phyloP scores from a whole-genome alignment of 2,329 filamentous ascomycete species.

The Leptographium flavum region DNA sequence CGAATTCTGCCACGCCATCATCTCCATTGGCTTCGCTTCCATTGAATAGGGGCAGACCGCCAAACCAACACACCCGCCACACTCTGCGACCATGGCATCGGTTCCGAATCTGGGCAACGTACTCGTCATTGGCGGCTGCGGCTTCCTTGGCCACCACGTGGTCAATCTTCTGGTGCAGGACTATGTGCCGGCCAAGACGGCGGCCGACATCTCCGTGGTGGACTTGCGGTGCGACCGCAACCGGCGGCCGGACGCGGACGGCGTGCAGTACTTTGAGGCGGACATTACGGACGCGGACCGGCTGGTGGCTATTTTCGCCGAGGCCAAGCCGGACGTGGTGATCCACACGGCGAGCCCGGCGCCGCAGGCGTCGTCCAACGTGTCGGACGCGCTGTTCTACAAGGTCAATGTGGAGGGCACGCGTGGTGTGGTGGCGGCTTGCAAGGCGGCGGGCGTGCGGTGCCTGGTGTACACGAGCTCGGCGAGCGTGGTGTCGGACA shows the following conservation, averaged over 20 bases:
- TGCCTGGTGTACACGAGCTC: conserved; percentile 85
- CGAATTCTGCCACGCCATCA: background rate
- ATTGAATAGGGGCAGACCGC: background rate
- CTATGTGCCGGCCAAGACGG: conserved; percentile 24
- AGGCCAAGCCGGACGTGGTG: conserved; percentile 63
- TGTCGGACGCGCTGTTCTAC: conserved; percentile 49
- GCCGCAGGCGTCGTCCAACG: conserved; percentile 35
- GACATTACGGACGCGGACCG: conserved; percentile 58
- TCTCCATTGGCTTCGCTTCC: too few species aligned
- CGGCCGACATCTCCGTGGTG: conserved; percentile 48
- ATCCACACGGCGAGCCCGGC: conserved; percentile 77
- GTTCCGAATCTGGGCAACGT: conserved; percentile 44
- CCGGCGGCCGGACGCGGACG: conserved; percentile 39
- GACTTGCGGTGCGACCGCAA: conserved; percentile 61
- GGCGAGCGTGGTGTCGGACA: conserved; percentile 76
- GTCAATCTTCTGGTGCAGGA: conserved; percentile 57
- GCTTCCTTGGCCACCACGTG: conserved; percentile 73
- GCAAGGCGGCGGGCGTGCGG: conserved; percentile 55
- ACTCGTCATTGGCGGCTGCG: conserved; percentile 70
- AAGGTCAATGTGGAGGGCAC: conserved; percentile 87
- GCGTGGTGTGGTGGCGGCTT: conserved; percentile 59
- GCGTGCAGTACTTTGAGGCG: conserved; percentile 56
- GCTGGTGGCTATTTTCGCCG: conserved; percentile 48
- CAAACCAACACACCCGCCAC: background rate
- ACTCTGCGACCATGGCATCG: conserved; percentile 22